phyloP scores from a whole-genome alignment of 108 stramenopile genomes.

The Fragilaria radians region DNA sequence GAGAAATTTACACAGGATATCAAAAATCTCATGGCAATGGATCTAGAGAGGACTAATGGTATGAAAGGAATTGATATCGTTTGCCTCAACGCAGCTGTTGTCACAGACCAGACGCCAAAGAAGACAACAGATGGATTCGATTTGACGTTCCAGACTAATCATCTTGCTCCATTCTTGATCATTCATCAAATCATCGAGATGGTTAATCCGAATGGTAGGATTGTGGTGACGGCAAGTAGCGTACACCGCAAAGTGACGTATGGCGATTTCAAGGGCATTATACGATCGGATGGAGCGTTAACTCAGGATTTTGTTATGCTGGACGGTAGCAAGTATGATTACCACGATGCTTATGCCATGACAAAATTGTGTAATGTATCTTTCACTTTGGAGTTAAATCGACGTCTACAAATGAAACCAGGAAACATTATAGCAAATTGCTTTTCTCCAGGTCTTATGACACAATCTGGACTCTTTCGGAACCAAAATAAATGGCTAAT shows the following conservation, averaged over 20 bases:
- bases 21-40: not conserved
- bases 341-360: conserved; percentile 22
- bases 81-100: conserved; percentile 55
- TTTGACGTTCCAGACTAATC: conserved; percentile 49
- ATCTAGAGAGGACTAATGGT: not conserved
- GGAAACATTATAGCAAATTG: conserved; percentile 14
- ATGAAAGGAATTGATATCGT: conserved; percentile 33
- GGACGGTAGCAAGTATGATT: conserved; percentile 14
- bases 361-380: conserved; percentile 35
- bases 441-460: conserved; percentile 34
- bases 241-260: conserved; percentile 13
- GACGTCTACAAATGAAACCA: conserved; percentile 9
- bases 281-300: not conserved
- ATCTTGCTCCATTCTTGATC: conserved; percentile 55
- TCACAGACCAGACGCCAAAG: conserved; percentile 12
- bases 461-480: conserved; percentile 28
- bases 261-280: conserved; percentile 20
- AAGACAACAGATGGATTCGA: conserved; percentile 50
- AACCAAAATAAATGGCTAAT: conserved; percentile 18
- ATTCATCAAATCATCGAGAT: conserved; percentile 19
- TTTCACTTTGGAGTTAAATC: conserved; percentile 16
- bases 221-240: conserved; percentile 34
- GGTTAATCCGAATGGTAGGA: conserved; percentile 27
- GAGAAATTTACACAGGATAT: conserved; percentile 8
- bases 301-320: conserved; percentile 21